Percentiles rank a stretch among this genome's conserved stretches.
These are phyloP conservation scores for Populus tremula DNA, from an alignment of 345 rosid species.

Conservation along the genomic window DNA sequence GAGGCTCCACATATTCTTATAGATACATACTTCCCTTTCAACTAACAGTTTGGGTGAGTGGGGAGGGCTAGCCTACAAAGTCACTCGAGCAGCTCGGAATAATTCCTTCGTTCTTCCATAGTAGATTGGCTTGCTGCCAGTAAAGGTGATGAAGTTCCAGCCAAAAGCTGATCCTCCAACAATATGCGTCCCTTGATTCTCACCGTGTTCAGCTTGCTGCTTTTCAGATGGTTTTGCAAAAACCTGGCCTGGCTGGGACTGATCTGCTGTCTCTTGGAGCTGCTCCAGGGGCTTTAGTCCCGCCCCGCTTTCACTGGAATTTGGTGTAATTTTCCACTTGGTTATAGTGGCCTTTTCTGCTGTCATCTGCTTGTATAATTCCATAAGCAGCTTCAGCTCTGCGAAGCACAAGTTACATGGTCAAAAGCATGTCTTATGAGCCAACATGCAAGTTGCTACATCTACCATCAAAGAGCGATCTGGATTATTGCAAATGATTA, in stretches of 20 bases:
- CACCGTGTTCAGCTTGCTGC: constrained; percentile 32
- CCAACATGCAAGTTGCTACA: neutral
- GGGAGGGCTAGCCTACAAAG: neutral
- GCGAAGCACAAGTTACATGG: constrained; percentile 15
- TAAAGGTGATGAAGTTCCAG: constrained; percentile 76
- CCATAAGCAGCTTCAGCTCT: constrained; percentile 66
- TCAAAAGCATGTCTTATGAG: neutral
- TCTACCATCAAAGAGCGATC: neutral
- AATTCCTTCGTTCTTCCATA: constrained; percentile 70
- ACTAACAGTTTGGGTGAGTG: neutral
- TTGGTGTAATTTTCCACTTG: constrained; percentile 26
- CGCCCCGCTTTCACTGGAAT: constrained; percentile 40
- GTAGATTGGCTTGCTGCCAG: constrained; percentile 47
- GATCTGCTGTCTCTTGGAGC: constrained; percentile 15
- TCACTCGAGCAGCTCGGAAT: constrained; percentile 50
- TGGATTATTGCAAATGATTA: neutral
- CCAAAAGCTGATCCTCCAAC: constrained; percentile 91
- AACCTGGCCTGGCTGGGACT: constrained; percentile 14
- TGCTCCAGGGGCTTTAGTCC: constrained; percentile 23
- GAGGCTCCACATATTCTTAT: neutral
- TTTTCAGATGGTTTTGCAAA: constrained; percentile 30
- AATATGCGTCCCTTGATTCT: constrained; percentile 28
- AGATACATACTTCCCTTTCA: neutral
- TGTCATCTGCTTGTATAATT: constrained; percentile 51
- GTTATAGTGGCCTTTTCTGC: constrained; percentile 33